A percentile compares a stretch with the other conserved stretches of the same genome.
phyloP scores from a whole-genome alignment of 1,139 yeast genomes.

The Yamadazyma sp. region DNA sequence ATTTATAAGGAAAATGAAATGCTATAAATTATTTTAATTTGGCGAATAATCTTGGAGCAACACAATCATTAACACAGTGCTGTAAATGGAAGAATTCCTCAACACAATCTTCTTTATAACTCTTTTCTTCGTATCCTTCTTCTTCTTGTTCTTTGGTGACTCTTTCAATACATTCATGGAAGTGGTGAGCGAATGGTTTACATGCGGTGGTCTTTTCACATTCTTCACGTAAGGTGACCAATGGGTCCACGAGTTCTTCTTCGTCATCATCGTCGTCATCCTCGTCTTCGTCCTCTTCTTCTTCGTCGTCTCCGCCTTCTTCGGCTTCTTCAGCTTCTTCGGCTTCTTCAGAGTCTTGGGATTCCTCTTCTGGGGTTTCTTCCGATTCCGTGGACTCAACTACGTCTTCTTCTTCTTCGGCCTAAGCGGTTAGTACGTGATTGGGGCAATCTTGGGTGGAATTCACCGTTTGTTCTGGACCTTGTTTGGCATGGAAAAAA shows the following conservation, averaged over 20 bases:
- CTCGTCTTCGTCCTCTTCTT: constrained; percentile 67
- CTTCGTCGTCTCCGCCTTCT: constrained; percentile 56
- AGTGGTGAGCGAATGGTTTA: constrained; percentile 80
- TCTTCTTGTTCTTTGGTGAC: constrained; percentile 86
- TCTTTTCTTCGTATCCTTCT: constrained; percentile 73
- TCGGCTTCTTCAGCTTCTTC: constrained; percentile 25
- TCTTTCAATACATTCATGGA: constrained; percentile 92
- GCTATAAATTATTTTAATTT: constrained; percentile 62
- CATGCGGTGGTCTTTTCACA: constrained; percentile 70
- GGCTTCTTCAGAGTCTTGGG: constrained; percentile 30
- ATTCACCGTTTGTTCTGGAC: not conserved
- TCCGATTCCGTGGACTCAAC: constrained; percentile 14
- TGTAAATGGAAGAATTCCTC: constrained; percentile 97
- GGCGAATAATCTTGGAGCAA: constrained; percentile 86
- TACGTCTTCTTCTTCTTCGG: constrained; percentile 23
- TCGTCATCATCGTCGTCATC: constrained; percentile 80
- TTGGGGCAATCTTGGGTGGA: too few species aligned
- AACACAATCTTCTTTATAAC: constrained; percentile 94
- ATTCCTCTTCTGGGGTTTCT: constrained; percentile 16
- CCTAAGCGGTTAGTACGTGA: constrained; percentile 23
- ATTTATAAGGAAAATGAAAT: constrained; percentile 2
- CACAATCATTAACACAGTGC: constrained; percentile 91
- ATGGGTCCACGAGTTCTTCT: constrained; percentile 69
- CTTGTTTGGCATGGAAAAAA: too few species aligned
- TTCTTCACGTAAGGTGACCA: constrained; percentile 65